Base-by-base conservation (phyloP, 202 grass and related monocot species). In the Schoenoplectus tabernaemontani region DNA sequence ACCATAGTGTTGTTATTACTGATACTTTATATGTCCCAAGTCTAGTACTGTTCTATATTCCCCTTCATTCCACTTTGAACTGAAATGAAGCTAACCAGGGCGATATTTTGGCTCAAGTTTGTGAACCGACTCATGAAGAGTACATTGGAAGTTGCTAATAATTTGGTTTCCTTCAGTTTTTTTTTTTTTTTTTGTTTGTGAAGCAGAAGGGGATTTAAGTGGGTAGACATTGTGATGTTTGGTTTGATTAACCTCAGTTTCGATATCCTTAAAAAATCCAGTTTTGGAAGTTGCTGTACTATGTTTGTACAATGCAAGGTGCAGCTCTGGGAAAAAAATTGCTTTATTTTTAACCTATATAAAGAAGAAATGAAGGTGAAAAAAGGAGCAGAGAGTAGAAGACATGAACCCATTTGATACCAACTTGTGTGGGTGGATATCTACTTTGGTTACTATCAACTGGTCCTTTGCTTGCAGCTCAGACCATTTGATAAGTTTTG, bases 81-180 rank as follows among this genome's bases (percentile, higher is more conserved):
- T 75, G 34, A 34, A 56, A 36, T 54, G 7, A 54, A 75, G 48
- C 30, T 34, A 75, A 75, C 28, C 7, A 56, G 16, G 50, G 34
- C 36, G 28, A 34, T 34, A 19, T 56, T 54, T 75, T 74, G 70
- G 70, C 26, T 74, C 24, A 36, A 74, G 68, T 34, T 74, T 74
- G 70, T 74, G 46, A 54, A 54, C 70, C 16, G 26, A 19, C 46
- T 34, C 54, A 3, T 47, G 43, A 50, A 47, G 13, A 30, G 20
- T 16, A 30, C 50, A 32, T 47, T 50, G 43, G 23, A 9, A 50
- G 68, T 16, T 30, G 13, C 24, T 16, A 48, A 72, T 30, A 42
- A 12, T 41, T 41, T 43, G 6, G 44, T 13, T 26, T 7, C 20
- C 32, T 37, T 60, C 10, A n/a, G 51, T n/a, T n/a, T n/a, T n/a